Base-by-base conservation (phyloP, 2,329 filamentous ascomycete genomes). In the Botrytis galanthina region DNA sequence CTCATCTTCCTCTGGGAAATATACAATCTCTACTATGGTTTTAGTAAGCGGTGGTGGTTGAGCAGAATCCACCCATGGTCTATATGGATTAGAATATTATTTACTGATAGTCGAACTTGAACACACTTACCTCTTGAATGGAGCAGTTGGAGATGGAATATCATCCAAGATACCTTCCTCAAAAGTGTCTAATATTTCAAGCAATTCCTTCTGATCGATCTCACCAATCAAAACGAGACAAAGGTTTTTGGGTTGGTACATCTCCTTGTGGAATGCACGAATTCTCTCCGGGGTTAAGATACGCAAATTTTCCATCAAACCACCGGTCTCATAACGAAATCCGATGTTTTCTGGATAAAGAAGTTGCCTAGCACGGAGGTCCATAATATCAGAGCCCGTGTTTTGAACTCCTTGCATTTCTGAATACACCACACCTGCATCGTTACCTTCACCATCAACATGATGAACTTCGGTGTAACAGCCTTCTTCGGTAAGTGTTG, bases 361-460 rank as follows among this genome's bases (percentile, higher is more conserved):
- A 62, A 96, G 85, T 3, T 93, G 90, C 59, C 93, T 91, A 70
- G 93, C 91, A 76, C 89, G 88, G 73, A 98, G 86, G 76, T 97
- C 93, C 88, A 98, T 97, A 74, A 98, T 89, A 81, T 97, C 94
- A 12, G 87, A 86, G 77, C 92, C 91, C 70, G 90, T 91, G 80
- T 97, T 97, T 81, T 98, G 93, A 3, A 97, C 90, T 37, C 91
- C 96, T 83, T 99, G 96, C 96, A 99, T 99, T 83, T 99, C 96
- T 0, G 95, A 98, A 83, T 99, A 99, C 14, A 99, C 96, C 1
- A 98, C 95, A 75, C 94, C 96, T 60, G 96, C 96, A 86, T 99
- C 96, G 76, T 98, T 92, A 73, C 96, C 96, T 77, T 93, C 90
- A 26, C 94, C 95, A 80, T 99, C 94, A 72, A 99, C 89, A 81